Evolutionary conservation across 2,329 filamentous ascomycete genomes (phyloP).

Genomic region (Pestalotiopsis sp.): DNA sequence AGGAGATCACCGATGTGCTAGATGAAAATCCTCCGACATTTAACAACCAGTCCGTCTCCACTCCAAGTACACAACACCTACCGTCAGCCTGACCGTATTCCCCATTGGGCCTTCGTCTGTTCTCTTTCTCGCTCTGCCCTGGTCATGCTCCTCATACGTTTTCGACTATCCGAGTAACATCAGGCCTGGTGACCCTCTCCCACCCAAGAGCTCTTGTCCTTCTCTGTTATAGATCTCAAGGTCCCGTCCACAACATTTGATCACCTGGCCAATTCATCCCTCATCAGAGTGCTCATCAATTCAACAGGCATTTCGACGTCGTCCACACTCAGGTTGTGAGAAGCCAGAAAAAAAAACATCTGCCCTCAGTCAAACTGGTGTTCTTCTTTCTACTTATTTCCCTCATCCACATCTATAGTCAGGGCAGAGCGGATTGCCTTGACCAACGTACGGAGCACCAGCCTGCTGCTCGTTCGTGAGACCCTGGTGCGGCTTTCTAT

Average conservation of each 20-base stretch:
- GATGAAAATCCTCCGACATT: constrained; percentile 5
- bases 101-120: constrained; percentile 14
- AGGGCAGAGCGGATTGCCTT: constrained; percentile 19
- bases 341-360: not conserved
- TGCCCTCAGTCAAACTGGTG: not conserved
- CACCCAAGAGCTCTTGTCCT: not conserved
- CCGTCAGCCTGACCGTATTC: constrained; percentile 4
- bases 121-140: not conserved
- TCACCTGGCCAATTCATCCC: not conserved
- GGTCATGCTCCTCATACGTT: not conserved
- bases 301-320: not conserved
- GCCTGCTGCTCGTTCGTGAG: constrained; percentile 30
- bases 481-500: constrained; percentile 44
- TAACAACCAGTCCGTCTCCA: constrained; percentile 5
- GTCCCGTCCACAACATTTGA: not conserved
- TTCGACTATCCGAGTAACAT: not conserved
- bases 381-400: not conserved
- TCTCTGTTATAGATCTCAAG: not conserved
- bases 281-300: not conserved
- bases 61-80: constrained; percentile 8
- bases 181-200: not conserved
- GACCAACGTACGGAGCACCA: constrained; percentile 57
- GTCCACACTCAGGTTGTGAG: not conserved
- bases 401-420: constrained; percentile 4
- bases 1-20: constrained; percentile 9